These are phyloP conservation scores for Fusarium sp. DNA, from an alignment of 2,329 filamentous ascomycete species.

Conservation along the genomic window DNA sequence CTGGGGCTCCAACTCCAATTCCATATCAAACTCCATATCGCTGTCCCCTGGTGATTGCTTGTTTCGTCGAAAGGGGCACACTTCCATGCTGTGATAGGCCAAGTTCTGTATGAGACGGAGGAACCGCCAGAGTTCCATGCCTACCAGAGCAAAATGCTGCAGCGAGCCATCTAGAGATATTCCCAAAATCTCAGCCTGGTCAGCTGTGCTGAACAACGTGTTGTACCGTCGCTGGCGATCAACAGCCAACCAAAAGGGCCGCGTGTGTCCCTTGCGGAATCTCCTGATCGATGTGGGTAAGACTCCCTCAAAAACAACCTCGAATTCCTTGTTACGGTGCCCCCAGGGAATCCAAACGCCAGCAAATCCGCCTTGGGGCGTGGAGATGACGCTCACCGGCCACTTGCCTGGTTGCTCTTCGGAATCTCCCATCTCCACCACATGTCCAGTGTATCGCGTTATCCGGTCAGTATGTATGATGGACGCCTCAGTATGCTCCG, in stretches of 20 bases:
- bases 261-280: constrained; percentile 62
- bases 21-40: constrained; percentile 31
- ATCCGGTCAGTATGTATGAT: constrained; percentile 58
- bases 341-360: constrained; percentile 62
- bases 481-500: constrained; percentile 47
- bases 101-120: constrained; percentile 79
- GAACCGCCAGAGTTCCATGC: constrained; percentile 69
- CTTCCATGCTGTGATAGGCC: constrained; percentile 56
- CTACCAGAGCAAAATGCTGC: constrained; percentile 74
- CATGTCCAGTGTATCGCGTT: constrained; percentile 56
- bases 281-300: constrained; percentile 65
- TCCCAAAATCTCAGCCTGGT: constrained; percentile 67
- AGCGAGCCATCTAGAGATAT: constrained; percentile 75
- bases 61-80: constrained; percentile 59
- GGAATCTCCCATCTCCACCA: constrained; percentile 55
- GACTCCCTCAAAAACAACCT: constrained; percentile 63
- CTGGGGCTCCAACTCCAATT: constrained; percentile 47
- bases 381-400: constrained; percentile 59
- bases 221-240: constrained; percentile 53
- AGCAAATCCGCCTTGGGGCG: constrained; percentile 56
- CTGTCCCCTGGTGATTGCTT: constrained; percentile 7
- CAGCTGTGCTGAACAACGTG: constrained; percentile 52
- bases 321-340: constrained; percentile 52
- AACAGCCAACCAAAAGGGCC: constrained; percentile 60
- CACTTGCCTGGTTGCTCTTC: constrained; percentile 42